Evolutionary conservation across 1,284 basidiomycete genomes (phyloP), one percentile per base, ranked within the genome.

Genomic region (Moesziomyces aphidis): DNA sequence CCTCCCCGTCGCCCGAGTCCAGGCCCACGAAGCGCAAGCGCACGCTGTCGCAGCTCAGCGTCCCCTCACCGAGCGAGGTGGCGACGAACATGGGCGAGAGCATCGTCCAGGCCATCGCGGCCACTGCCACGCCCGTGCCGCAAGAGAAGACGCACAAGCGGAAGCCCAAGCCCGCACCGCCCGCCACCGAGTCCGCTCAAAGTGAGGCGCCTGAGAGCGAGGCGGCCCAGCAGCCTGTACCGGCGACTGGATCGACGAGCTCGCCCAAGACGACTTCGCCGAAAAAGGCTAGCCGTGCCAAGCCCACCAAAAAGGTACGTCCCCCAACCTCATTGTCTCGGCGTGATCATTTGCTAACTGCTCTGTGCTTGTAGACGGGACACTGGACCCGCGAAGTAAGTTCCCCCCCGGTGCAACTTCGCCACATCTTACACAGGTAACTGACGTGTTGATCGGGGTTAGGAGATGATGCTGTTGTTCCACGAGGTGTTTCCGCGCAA

Each of bases 401-500:
- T n/a, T 1, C 4, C 6, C 26, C 26, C 26, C 5, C 7, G 6
- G 26, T 7, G 5, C 26, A 28, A 28, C 26, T 8, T 28, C 26
- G 1, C 5, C 26, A 28, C 6, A 7, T 28, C 26, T 8, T 8
- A 28, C 26, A 19, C 23, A 13, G 48, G n/a, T 5, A 5, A 10
- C 52, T 54, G 52, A 54, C 26, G 42, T 49, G 34, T 58, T 42
- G 61, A 58, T 51, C 1, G n/a, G 26, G 26, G 26, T 43, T 19
- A 66, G 42, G 67, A 69, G 31, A 62, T 63, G 45, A 60, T 69
- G 61, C 39, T 50, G 5, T 22, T 69, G 15, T 69, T 69, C 50
- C 19, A 39, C 61, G 44, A 55, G 26, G 34, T 63, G 21, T 69
- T 28, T 22, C 49, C 39, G 5, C 61, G 50, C 4, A 52, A 56